phyloP scores from a whole-genome alignment of 225 moss, liverwort and hornwort genomes.

The Takakia lepidozioides region DNA sequence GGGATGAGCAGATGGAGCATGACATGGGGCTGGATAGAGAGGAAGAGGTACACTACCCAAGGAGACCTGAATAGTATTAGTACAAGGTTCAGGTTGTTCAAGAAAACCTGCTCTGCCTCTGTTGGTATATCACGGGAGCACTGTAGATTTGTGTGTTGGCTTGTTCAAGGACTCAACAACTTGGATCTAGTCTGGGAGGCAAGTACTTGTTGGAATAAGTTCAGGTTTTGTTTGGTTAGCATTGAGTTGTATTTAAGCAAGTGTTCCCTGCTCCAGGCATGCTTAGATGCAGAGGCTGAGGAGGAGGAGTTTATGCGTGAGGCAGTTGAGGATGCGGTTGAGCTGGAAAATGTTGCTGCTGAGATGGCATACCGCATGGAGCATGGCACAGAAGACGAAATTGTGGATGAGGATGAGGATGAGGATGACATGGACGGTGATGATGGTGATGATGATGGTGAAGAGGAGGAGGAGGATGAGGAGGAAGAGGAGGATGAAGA shows the following conservation, averaged over 20 bases:
- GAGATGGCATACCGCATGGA: slow-evolving; percentile 98
- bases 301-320: slow-evolving; percentile 94
- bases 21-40: slow-evolving; percentile 58
- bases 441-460: slow-evolving; percentile 73
- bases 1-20: slow-evolving; percentile 90
- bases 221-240: too few relatives aligned
- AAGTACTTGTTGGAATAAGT: too few relatives aligned
- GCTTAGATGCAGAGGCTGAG: slow-evolving; percentile 56
- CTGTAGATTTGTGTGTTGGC: too few relatives aligned
- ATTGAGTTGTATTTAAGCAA: too few relatives aligned
- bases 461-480: slow-evolving; percentile 90
- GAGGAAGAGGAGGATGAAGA: slow-evolving; percentile 91
- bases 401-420: slow-evolving; percentile 83
- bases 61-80: not conserved
- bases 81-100: too few relatives aligned
- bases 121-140: too few relatives aligned
- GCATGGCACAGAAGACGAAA: slow-evolving; percentile 77
- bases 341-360: slow-evolving; percentile 90
- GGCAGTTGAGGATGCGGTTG: slow-evolving; percentile 92
- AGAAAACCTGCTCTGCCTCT: too few relatives aligned
- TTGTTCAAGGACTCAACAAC: too few relatives aligned
- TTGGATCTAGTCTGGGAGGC: too few relatives aligned
- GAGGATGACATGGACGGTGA: slow-evolving; percentile 69
- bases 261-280: slow-evolving; percentile 17
- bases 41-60: slow-evolving; percentile 32